phyloP scores from a whole-genome alignment of 2,329 filamentous ascomycete species.

The Fusarium sp. region DNA sequence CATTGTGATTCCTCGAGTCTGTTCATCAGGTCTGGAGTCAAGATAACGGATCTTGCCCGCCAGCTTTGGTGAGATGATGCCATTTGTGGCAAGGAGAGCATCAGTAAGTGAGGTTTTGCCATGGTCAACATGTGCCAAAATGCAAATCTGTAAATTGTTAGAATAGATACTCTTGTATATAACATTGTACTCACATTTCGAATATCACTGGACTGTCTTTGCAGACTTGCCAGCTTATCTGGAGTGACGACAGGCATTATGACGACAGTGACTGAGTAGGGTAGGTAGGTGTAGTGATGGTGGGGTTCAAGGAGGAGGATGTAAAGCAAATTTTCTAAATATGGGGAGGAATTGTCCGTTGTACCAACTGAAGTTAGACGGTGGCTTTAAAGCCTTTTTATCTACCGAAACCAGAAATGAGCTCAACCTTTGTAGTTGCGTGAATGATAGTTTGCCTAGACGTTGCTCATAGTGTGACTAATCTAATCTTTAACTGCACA shows the following conservation, averaged over 20 bases:
- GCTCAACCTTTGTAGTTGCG: constrained; percentile 15
- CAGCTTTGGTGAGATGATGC: constrained; percentile 97
- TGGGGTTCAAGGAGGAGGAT: constrained; percentile 2
- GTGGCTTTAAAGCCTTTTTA: constrained; percentile 9
- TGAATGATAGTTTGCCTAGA: constrained; percentile 17
- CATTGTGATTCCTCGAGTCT: constrained; percentile 98
- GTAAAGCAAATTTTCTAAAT: constrained; percentile 4
- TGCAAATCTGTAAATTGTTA: constrained; percentile 76
- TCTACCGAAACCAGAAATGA: not conserved
- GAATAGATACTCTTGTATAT: not conserved
- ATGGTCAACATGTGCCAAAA: constrained; percentile 96
- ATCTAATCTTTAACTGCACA: constrained; percentile 25
- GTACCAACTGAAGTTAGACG: not conserved
- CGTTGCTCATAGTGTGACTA: constrained; percentile 42
- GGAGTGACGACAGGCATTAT: constrained; percentile 92
- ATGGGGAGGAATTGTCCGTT: constrained; percentile 1
- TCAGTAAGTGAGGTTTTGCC: constrained; percentile 98
- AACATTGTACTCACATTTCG: constrained; percentile 77
- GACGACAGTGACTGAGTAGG: constrained; percentile 32
- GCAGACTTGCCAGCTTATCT: constrained; percentile 89
- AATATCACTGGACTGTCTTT: constrained; percentile 87
- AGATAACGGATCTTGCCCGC: constrained; percentile 98
- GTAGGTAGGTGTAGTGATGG: constrained; percentile 4
- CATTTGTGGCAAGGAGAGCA: constrained; percentile 96
- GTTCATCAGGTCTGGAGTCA: constrained; percentile 95